A percentile compares a stretch with the other conserved stretches of the same genome.
Evolutionary conservation across 352 stramenopile genomes (phyloP).

Genomic region (Globisporangium orthogonon): DNA sequence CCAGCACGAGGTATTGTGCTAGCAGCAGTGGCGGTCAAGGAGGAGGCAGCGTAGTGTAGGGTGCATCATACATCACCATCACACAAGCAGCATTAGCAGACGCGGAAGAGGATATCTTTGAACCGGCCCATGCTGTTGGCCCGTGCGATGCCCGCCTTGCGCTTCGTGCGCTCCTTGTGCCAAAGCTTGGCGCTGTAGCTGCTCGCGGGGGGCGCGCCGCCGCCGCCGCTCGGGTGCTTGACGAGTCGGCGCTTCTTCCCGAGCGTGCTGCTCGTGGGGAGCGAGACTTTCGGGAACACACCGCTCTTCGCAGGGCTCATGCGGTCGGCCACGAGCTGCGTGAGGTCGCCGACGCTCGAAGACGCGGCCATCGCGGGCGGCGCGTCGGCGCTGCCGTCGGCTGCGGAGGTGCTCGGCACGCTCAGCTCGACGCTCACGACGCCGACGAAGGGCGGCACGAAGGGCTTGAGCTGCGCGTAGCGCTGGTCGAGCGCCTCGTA

Average conservation of each 20-base stretch:
- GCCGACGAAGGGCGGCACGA: slow-evolving; percentile 62
- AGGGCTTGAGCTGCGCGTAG: slow-evolving; percentile 55
- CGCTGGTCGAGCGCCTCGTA: slow-evolving; percentile 47
- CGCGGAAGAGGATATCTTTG: slow-evolving; percentile 16
- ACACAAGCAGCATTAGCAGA: background rate
- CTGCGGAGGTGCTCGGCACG: slow-evolving; percentile 4
- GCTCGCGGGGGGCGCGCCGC: slow-evolving; percentile 11
- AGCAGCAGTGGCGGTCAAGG: slow-evolving; percentile 3
- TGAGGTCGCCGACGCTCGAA: slow-evolving; percentile 10
- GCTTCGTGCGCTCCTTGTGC: slow-evolving; percentile 35
- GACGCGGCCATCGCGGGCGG: slow-evolving; percentile 9
- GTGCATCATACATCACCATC: background rate
- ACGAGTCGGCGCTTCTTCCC: slow-evolving; percentile 35
- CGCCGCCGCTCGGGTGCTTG: slow-evolving; percentile 10
- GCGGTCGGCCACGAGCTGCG: slow-evolving; percentile 8
- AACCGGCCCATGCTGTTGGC: slow-evolving; percentile 9
- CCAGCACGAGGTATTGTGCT: slow-evolving; percentile 60
- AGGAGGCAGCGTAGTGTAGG: background rate
- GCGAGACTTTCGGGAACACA: slow-evolving; percentile 2
- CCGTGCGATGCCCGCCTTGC: slow-evolving; percentile 7
- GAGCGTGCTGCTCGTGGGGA: slow-evolving; percentile 1
- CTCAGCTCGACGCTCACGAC: slow-evolving; percentile 55
- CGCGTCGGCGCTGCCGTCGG: slow-evolving; percentile 4
- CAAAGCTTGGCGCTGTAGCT: slow-evolving; percentile 62
- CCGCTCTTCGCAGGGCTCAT: slow-evolving; percentile 7